Percentiles rank a stretch among this genome's conserved stretches.
Evolutionary conservation across 2,329 filamentous ascomycete genomes (phyloP).

Genomic region (Cordyceps sp.): DNA sequence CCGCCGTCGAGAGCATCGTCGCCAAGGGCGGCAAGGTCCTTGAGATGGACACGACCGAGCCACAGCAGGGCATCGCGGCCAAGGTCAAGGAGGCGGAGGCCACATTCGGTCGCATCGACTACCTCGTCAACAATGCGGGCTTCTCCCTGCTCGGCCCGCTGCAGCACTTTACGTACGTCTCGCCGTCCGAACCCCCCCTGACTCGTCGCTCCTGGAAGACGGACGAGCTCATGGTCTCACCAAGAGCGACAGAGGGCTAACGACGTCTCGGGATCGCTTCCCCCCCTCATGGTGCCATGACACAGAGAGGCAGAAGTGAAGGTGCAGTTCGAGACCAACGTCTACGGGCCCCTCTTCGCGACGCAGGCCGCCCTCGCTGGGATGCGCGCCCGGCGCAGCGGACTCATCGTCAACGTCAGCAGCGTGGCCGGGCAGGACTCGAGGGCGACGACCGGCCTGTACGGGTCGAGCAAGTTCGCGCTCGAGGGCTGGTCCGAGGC

Average conservation of each 20-base stretch:
- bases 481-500: constrained; percentile 23
- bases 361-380: constrained; percentile 28
- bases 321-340: constrained; percentile 27
- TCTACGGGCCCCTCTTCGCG: constrained; percentile 30
- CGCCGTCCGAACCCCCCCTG: not conserved
- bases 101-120: constrained; percentile 21
- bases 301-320: constrained; percentile 20
- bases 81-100: constrained; percentile 9
- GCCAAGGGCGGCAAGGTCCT: constrained; percentile 10
- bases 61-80: constrained; percentile 7
- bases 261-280: too few species aligned
- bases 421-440: constrained; percentile 24
- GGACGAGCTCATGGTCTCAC: too few species aligned
- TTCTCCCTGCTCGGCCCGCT: constrained; percentile 10
- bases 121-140: constrained; percentile 31
- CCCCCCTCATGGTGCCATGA: too few species aligned
- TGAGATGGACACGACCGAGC: constrained; percentile 12
- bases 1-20: constrained; percentile 4
- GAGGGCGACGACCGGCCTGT: constrained; percentile 21
- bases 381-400: constrained; percentile 22
- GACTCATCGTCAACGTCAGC: constrained; percentile 28
- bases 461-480: constrained; percentile 28
- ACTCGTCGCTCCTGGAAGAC: not conserved
- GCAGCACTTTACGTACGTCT: not conserved
- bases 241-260: too few species aligned